Base-by-base conservation (phyloP, 1,139 yeast genomes). In the Nadsonia starkeyi-henricii region DNA sequence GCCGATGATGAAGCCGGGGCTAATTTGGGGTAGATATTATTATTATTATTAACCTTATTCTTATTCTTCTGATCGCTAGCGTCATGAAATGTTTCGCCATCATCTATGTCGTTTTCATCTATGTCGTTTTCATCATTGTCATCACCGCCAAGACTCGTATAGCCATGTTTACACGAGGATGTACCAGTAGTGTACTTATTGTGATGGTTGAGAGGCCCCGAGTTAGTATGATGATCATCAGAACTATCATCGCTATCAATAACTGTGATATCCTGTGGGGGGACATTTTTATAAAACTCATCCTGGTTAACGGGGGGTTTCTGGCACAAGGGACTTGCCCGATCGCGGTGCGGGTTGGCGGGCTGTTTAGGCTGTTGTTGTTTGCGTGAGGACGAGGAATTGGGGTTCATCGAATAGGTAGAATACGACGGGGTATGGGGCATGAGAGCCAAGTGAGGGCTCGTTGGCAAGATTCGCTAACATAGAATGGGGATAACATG, bases 221-320 rank as follows among this genome's bases (percentile, higher is more conserved):
- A 15, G 17, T 26, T 12, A 37, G 26, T 41, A n/a, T 36, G 28
- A n/a, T 37, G 47, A 26, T 51, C 51, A n/a, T 50, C 52, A 15
- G 53, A 56, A 20, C 54, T 59, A 17, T 55, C 58, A 45, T 57
- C 61, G 46, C 61, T 63, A 39, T 62, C 63, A 20, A 64, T 62
- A 39, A 63, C 64, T 53, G 64, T 64, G 43, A 64, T 58, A 49
- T 64, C 67, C 33, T 54, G 52, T n/a, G 66, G 66, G 44, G 55
- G 54, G 17, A 65, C 66, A 50, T 62, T 62, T 41, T 56, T 54
- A 51, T 62, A 62, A 51, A 61, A 62, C 47, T 59, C 61, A 42
- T 53, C 53, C 66, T 66, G 62, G 53, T 62, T 48, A 23, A 60
- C 56, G n/a, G 46, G 44, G 42, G 36, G 48, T 13, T 46, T 46